These are phyloP conservation scores for Fusarium graminum DNA, from an alignment of 2,329 filamentous ascomycete genomes.

Conservation along the genomic window DNA sequence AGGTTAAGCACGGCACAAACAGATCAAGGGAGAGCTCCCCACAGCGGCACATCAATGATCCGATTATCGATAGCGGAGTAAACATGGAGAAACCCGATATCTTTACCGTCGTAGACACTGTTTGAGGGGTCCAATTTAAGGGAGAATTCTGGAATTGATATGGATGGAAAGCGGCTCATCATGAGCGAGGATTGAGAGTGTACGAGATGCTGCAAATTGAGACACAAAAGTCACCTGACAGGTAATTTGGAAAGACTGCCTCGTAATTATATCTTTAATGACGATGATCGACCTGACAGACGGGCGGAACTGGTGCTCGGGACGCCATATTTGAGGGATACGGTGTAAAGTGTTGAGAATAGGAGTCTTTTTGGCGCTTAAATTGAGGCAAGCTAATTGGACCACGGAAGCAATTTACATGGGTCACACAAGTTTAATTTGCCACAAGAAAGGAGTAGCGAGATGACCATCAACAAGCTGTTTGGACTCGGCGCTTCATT, in stretches of 20 bases:
- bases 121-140: background rate
- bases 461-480: conserved; percentile 14
- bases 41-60: background rate
- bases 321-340: background rate
- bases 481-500: background rate
- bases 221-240: background rate
- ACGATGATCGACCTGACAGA: background rate
- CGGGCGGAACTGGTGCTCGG: too few species aligned
- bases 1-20: background rate
- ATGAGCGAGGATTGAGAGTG: background rate
- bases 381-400: conserved; percentile 3
- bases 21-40: background rate
- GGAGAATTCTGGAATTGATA: too few species aligned
- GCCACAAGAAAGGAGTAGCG: conserved; percentile 28
- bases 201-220: too few species aligned
- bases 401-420: conserved; percentile 11
- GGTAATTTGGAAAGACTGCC: background rate
- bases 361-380: conserved; percentile 1
- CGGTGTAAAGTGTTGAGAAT: conserved; percentile 6
- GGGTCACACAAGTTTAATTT: conserved; percentile 15
- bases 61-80: background rate
- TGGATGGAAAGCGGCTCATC: too few species aligned
- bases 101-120: background rate
- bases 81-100: background rate
- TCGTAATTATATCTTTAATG: background rate